Percentiles rank a stretch among this genome's conserved stretches.
These are phyloP conservation scores for Anisogramma anomala DNA, from an alignment of 2,329 filamentous ascomycete genomes.

Conservation along the genomic window DNA sequence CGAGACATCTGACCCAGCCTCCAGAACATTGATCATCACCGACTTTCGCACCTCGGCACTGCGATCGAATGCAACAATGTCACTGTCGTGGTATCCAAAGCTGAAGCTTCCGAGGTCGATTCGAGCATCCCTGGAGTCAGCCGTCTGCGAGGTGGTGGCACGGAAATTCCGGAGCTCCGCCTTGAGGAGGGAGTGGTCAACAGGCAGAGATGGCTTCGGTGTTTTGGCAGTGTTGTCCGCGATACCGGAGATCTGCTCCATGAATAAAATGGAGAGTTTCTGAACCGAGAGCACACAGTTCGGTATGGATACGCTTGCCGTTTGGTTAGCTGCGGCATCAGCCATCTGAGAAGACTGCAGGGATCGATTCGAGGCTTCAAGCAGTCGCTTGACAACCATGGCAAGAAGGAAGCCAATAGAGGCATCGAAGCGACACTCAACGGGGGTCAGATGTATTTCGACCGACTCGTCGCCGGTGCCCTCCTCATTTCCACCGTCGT, in stretches of 20 bases:
- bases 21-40: constrained; percentile 45
- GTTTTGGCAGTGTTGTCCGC: constrained; percentile 28
- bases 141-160: constrained; percentile 21
- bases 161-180: constrained; percentile 35
- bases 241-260: constrained; percentile 42
- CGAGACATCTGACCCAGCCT: constrained; percentile 46
- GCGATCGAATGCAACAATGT: constrained; percentile 52
- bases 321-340: constrained; percentile 14
- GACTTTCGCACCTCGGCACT: constrained; percentile 47
- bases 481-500: constrained; percentile 11
- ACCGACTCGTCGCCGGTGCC: constrained; percentile 25
- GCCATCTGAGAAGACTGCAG: background rate
- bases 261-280: constrained; percentile 42
- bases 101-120: constrained; percentile 45
- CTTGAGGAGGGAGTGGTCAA: constrained; percentile 42
- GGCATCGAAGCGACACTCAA: constrained; percentile 43
- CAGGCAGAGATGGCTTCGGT: constrained; percentile 30
- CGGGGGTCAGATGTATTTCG: constrained; percentile 40
- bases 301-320: constrained; percentile 19
- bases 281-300: constrained; percentile 35
- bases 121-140: constrained; percentile 23
- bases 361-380: constrained; percentile 30
- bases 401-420: constrained; percentile 44
- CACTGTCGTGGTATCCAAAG: constrained; percentile 50
- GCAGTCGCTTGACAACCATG: constrained; percentile 38